Evolutionary conservation across 495 filamentous ascomycete genomes (phyloP), one percentile per base, ranked within the genome.

Genomic region (Sporormia fimetaria): DNA sequence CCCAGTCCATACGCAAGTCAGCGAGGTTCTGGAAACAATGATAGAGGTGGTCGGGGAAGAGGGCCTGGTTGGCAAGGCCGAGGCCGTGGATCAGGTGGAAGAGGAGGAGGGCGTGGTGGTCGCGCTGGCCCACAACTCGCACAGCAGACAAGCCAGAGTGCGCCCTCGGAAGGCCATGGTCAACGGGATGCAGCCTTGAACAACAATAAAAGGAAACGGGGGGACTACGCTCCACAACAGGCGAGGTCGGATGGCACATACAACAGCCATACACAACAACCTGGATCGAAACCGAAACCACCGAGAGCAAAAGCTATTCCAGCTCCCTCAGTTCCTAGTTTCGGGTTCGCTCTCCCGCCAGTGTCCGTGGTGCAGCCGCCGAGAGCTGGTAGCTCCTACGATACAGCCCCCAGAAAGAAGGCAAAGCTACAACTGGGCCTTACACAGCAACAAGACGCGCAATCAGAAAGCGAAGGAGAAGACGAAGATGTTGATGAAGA

Each of bases 381-480:
- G 47, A 73, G 75, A 27, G 62, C 64, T 0, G 60, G 61, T n/a
- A 60, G 52, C 10, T 44, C 46, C 4, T 41, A 56, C 5, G 55
- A 58, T n/a, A 70, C 69, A 44, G 57, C 60, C 26, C 51, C 59
- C 17, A 81, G 79, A 62, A 88, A 87, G 58, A 83, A 82, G 66
- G 81, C 21, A 6, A 82, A 67, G 66, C 79, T 32, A 78, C 87
- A 90, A 34, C 77, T 94, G 6, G 86, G 86, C 14, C 58, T 94
- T 38, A 87, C 81, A 1, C 86, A 82, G 9, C 75, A 75, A 25
- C 69, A 70, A n/a, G 76, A 79, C 27, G 74, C 76, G 20, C 75
- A 81, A 39, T 26, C 6, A 20, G 15, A 37, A 28, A 82, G 77
- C 36, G 66, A 67, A 25, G 76, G 81, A 36, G 83, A 87, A 46